Base-by-base conservation (phyloP, 345 rosid genomes). In the Eucalyptus decipiens region DNA sequence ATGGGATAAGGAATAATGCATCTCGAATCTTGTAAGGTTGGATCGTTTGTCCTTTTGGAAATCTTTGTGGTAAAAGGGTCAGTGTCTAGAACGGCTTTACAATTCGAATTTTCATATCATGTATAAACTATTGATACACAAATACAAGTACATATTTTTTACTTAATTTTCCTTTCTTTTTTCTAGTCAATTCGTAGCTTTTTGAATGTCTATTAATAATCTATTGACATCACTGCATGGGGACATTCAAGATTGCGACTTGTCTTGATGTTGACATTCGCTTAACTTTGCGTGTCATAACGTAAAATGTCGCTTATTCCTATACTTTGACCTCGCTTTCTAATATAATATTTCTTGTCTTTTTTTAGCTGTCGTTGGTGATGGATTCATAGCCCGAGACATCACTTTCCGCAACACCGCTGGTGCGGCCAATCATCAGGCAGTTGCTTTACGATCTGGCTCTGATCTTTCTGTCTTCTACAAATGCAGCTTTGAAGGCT, bases 361-460 rank as follows among this genome's bases (percentile, higher is more conserved):
- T 88, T 50, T 88, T 91, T 40, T 94, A 96, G 97, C 96, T 16
- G 96, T 90, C 11, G 94, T 93, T 10, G 97, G 98, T 30, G 97
- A 91, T 21, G 91, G 92, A 30, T 95, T 96, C 92, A 92, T 95
- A 2, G 97, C 95, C 3, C 93, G 92, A 24, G 96, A 90, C 87
- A 92, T 96, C n/a, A 94, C 97, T 18, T 94, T 95, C 87, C 92
- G 94, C 52, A 96, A 95, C 95, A 96, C 95, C 1, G 97, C 95
- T 13, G 97, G 96, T 30, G 94, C 96, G 3, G 89, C 88, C 60
- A 95, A 95, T 88, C 92, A 24, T 88, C 98, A 95, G 86, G 98
- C 97, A 3, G 96, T 96, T 12, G 96, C 97, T 51, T 90, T 95
- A 88, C 93, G 98, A 9, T 95, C 97, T 42, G 96, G 95, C 26